Evolutionary conservation across 257 asterid genomes (phyloP).

Genomic region (Thymus quinquecostatus): DNA sequence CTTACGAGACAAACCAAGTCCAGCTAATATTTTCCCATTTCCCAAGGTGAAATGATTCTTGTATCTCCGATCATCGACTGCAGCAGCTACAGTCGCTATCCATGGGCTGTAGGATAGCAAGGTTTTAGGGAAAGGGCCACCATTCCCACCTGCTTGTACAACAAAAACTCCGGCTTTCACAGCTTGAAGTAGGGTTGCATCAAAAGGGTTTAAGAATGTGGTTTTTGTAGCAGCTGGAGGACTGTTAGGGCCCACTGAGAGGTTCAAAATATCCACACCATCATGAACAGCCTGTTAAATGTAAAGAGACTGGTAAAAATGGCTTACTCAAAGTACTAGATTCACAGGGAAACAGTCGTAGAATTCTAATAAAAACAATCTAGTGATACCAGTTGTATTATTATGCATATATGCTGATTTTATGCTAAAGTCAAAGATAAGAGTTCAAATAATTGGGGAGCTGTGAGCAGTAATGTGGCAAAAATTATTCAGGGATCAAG

Average conservation of each 20-base stretch:
- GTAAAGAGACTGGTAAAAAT: constrained; percentile 4
- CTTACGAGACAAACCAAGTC: constrained; percentile 97
- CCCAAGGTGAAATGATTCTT: constrained; percentile 92
- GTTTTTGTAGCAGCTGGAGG: constrained; percentile 94
- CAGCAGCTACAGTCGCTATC: constrained; percentile 98
- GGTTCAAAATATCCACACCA: constrained; percentile 95
- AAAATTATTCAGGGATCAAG: background rate
- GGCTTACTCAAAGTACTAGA: background rate
- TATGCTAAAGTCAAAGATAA: too few species aligned
- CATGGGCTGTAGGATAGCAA: constrained; percentile 96
- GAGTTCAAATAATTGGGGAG: background rate
- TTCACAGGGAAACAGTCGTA: too few species aligned
- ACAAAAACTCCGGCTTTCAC: constrained; percentile 98
- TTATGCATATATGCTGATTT: too few species aligned
- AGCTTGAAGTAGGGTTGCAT: constrained; percentile 91
- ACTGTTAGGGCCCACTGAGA: constrained; percentile 98
- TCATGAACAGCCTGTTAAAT: constrained; percentile 89
- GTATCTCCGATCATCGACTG: constrained; percentile 94
- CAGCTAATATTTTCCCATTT: constrained; percentile 80
- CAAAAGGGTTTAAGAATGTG: constrained; percentile 92
- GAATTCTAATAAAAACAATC: too few species aligned
- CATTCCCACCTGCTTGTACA: constrained; percentile 98
- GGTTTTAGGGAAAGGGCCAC: constrained; percentile 98
- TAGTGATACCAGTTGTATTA: too few species aligned
- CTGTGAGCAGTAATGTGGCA: background rate